These are phyloP conservation scores for Neurospora hispaniola DNA, from an alignment of 495 filamentous ascomycete genomes.

Conservation along the genomic window DNA sequence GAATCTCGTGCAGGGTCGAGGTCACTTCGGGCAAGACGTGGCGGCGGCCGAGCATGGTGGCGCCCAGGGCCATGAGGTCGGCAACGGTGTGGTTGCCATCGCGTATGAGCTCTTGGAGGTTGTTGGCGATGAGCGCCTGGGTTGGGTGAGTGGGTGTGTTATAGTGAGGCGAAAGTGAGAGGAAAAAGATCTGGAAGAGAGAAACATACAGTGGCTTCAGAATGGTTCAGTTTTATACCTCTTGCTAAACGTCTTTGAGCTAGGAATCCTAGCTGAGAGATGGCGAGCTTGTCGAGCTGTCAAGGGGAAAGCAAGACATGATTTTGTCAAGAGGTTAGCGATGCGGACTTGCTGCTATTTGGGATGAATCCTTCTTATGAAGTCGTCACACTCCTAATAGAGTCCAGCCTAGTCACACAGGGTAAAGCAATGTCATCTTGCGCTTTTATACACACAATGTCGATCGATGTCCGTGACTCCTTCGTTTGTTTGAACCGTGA, in stretches of 20 bases:
- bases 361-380: neutral
- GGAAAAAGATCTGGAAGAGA: neutral
- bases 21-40: constrained; percentile 83
- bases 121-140: constrained; percentile 80
- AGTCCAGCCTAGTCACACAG: neutral
- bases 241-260: constrained; percentile 84
- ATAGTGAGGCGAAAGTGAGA: neutral
- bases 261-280: constrained; percentile 79
- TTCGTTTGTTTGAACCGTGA: neutral
- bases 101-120: constrained; percentile 92
- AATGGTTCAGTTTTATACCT: constrained; percentile 82
- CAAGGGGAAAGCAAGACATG: neutral
- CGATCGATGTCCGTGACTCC: neutral
- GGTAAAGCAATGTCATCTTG: neutral
- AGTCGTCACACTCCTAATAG: neutral
- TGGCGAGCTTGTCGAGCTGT: constrained; percentile 92
- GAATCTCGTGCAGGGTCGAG: constrained; percentile 66
- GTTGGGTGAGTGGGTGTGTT: neutral
- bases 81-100: constrained; percentile 90
- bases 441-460: neutral
- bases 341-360: neutral
- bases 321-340: constrained; percentile 6
- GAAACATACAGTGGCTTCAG: constrained; percentile 71
- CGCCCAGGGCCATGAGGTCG: constrained; percentile 85
- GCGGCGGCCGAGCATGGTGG: constrained; percentile 85